A percentile compares a stretch with the other conserved stretches of the same genome.
These are phyloP conservation scores for Schwanniomyces sp. DNA, from an alignment of 805 yeast species.

Conservation along the genomic window DNA sequence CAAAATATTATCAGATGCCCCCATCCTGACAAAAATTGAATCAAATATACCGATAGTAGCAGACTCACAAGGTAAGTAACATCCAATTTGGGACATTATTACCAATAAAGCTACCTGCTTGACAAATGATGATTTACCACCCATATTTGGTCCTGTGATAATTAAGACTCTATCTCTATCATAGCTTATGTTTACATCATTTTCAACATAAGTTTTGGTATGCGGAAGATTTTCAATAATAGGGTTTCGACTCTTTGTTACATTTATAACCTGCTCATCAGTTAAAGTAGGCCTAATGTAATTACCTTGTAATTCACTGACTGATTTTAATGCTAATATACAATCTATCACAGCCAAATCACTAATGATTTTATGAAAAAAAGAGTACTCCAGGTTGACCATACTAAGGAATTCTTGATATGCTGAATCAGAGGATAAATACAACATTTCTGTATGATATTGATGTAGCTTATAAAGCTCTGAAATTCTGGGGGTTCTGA, in stretches of 20 bases:
- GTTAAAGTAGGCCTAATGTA: conserved; percentile 53
- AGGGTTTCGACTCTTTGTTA: conserved; percentile 65
- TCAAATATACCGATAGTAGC: conserved; percentile 71
- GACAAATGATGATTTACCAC: conserved; percentile 83
- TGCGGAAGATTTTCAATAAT: conserved; percentile 51
- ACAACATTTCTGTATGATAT: conserved; percentile 58
- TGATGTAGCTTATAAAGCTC: conserved; percentile 54
- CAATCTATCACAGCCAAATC: conserved; percentile 63
- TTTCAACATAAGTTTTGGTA: conserved; percentile 56
- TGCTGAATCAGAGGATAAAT: conserved; percentile 45
- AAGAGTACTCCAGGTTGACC: conserved; percentile 31
- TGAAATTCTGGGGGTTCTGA: conserved; percentile 60
- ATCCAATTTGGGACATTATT: conserved; percentile 76
- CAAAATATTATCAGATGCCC: conserved; percentile 77
- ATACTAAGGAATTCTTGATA: conserved; percentile 41
- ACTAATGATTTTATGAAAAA: conserved; percentile 40
- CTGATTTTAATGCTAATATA: conserved; percentile 61
- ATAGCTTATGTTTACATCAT: conserved; percentile 53
- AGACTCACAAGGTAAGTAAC: conserved; percentile 65
- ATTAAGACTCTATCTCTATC: conserved; percentile 53
- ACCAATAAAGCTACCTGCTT: conserved; percentile 70
- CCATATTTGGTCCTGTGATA: conserved; percentile 94
- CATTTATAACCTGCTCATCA: conserved; percentile 41
- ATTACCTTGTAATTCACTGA: conserved; percentile 46
- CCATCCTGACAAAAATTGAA: conserved; percentile 78